phyloP scores from a whole-genome alignment of 2,329 filamentous ascomycete genomes.

The Clarireedia sp. region DNA sequence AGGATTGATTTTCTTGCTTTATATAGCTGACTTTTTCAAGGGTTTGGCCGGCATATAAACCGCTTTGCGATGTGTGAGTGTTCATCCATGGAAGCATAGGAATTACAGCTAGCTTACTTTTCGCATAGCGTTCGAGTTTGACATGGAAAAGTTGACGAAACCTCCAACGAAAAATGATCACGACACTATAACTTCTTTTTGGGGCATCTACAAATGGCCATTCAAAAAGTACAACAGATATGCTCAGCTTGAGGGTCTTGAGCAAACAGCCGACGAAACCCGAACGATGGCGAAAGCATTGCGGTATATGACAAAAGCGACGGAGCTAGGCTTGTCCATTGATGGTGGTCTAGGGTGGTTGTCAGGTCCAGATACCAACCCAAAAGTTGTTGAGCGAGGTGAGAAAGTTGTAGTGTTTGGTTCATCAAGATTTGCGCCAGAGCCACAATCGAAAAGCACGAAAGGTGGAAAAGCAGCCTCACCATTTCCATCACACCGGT shows the following conservation, averaged over 20 bases:
- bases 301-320: constrained; percentile 44
- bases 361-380: constrained; percentile 49
- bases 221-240: constrained; percentile 51
- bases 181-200: constrained; percentile 48
- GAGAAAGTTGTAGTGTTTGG: constrained; percentile 39
- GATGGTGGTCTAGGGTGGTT: constrained; percentile 63
- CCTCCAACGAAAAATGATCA: constrained; percentile 51
- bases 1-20: neutral
- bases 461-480: neutral
- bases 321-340: constrained; percentile 58
- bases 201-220: constrained; percentile 60
- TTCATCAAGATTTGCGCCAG: constrained; percentile 29
- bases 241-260: constrained; percentile 49
- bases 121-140: constrained; percentile 49
- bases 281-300: constrained; percentile 54
- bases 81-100: neutral
- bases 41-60: constrained; percentile 50
- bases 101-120: neutral
- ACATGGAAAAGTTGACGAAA: constrained; percentile 40
- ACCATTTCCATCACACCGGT: neutral
- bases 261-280: constrained; percentile 56
- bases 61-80: constrained; percentile 50
- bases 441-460: constrained; percentile 19
- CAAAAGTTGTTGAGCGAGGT: constrained; percentile 35
- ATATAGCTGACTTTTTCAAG: constrained; percentile 10